Evolutionary conservation across 768 basidiomycete species (phyloP), one percentile per base, ranked within the genome.

Genomic region (Tylopilus subfusipes): DNA sequence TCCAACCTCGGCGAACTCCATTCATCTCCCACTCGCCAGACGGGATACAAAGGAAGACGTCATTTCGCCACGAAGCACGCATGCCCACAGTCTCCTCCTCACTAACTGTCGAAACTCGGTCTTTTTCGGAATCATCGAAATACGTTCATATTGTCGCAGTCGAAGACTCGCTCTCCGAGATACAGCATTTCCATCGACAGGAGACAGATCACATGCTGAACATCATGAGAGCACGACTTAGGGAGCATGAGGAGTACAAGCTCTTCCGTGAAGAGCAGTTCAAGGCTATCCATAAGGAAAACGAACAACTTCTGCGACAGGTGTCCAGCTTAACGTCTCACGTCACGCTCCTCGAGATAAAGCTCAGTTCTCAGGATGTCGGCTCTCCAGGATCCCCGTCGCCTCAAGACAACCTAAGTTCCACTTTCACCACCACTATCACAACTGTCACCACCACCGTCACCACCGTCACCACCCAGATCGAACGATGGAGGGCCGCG

Each of bases 371-470:
- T 25, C 27, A 8, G 30, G 34, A 4, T 16, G 49, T 2, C 21
- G 18, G 16, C 29, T 5, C 27, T 29, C 40, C 8, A 21, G 16
- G 16, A 16, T 14, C 16, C 34, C 16, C 33, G 13, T 34, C 12
- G 33, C 4, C 9, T 33, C 9, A 33, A 33, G 31, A 34, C 13
- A 34, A 18, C 6, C 5, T 18, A 18, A 6, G 5, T 36, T 3
- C 12, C 12, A 18, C 34, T 36, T 2, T 36, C 16, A 36, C 34
- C 34, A 36, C 50, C 27, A 40, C 31, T 0, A 48, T 51, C 34
- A 52, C 50, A 11, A 45, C 50, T 3, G 25, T 59, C 24, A 47
- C 48, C 18, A 44, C 46, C 19, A 36, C 34, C 34, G 18, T 59
- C 25, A 40, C 45, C 25, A 58, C 48, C 0, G 21, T 43, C 42